These are phyloP conservation scores for Cymbidium sinense DNA, from an alignment of 106 monocot genomes.

Conservation along the genomic window DNA sequence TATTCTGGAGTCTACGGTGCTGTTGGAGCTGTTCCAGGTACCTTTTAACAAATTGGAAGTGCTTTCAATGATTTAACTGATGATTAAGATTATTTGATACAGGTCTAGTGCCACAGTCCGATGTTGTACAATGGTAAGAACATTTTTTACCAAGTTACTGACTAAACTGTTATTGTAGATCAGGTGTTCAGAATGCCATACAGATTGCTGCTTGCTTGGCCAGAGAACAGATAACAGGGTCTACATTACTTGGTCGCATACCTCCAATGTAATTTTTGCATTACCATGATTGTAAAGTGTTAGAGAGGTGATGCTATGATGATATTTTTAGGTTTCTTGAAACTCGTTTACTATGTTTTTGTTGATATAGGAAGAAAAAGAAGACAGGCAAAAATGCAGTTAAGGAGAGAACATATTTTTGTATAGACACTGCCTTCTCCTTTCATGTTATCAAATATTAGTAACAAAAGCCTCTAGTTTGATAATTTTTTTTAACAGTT, in stretches of 20 bases:
- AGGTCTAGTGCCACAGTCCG: background rate
- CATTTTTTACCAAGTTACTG: background rate
- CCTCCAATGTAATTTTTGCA: constrained; percentile 80
- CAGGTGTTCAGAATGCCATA: constrained; percentile 94
- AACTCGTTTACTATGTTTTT: too few relatives aligned
- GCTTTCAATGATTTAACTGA: background rate
- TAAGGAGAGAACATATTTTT: too few relatives aligned
- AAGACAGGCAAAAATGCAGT: too few relatives aligned
- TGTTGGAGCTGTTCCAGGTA: constrained; percentile 94
- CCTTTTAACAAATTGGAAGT: constrained; percentile 10
- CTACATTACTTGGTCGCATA: constrained; percentile 81
- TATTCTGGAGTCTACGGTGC: constrained; percentile 80
- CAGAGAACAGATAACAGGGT: constrained; percentile 65
- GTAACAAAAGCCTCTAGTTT: background rate
- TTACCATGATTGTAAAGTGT: background rate
- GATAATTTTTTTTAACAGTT: background rate
- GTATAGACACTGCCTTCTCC: background rate
- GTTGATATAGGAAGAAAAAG: too few relatives aligned
- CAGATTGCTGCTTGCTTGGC: constrained; percentile 62
- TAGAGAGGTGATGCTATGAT: background rate
- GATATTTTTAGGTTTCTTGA: background rate
- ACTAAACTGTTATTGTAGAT: constrained; percentile 30
- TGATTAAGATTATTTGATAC: background rate
- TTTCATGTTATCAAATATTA: background rate
- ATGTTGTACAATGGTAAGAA: background rate